These are phyloP conservation scores for Micractinium sp. DNA, from an alignment of 139 green algal species.

Conservation along the genomic window DNA sequence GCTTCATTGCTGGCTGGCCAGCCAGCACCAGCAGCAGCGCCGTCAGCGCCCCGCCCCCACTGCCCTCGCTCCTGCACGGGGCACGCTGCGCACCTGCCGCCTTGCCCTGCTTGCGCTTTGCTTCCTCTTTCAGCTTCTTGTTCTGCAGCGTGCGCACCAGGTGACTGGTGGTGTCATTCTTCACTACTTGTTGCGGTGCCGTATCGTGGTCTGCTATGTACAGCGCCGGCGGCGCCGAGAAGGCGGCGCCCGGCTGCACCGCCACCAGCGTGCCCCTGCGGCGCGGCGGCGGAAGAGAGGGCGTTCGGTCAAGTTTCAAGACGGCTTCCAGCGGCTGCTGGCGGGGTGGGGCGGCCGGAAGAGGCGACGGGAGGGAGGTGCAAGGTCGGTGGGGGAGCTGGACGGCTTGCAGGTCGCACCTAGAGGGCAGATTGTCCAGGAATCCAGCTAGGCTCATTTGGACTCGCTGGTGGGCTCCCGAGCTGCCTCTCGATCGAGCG, in stretches of 20 bases:
- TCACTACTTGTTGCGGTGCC: conserved; percentile 47
- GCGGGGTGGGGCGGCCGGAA: no score
- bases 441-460: conserved; percentile 29
- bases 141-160: conserved; percentile 48
- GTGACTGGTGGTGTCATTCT: conserved; percentile 48
- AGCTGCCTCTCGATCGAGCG: no score
- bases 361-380: not conserved
- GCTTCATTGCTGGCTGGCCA: no score
- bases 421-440: conserved; percentile 41
- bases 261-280: conserved; percentile 36
- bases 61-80: no score
- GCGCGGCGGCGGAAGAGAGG: not conserved
- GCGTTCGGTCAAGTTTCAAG: not conserved
- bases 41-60: no score
- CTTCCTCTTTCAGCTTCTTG: conserved; percentile 42
- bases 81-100: conserved; percentile 25
- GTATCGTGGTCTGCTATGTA: conserved; percentile 61
- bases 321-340: no score
- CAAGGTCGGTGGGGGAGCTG: no score
- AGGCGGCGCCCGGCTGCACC: conserved; percentile 27
- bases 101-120: conserved; percentile 37
- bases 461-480: not conserved
- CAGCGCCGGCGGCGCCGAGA: conserved; percentile 32
- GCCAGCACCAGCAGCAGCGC: no score
- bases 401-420: not conserved